Conservation (phyloP, 148 eudicot species). For the Camellia sinensis region DNA sequence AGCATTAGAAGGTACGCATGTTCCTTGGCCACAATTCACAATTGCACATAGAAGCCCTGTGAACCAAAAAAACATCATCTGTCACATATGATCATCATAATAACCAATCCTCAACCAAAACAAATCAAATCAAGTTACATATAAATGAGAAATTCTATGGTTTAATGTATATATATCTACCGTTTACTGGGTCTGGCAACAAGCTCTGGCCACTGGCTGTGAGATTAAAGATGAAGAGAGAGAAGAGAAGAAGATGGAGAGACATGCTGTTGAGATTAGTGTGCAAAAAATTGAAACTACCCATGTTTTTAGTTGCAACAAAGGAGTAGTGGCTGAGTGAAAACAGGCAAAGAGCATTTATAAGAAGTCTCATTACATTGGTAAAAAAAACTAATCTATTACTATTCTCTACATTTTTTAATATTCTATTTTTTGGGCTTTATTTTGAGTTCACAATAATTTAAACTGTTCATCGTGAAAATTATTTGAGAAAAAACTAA, state of each 20-base stretch:
- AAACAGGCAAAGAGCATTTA: neutral
- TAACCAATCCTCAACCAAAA: neutral
- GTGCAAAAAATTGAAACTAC: neutral
- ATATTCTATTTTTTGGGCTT: no score
- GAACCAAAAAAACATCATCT: neutral
- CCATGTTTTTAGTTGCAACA: neutral
- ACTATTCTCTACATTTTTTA: no score
- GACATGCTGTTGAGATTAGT: neutral
- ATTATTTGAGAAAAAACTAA: no score
- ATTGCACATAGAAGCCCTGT: neutral
- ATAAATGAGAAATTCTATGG: neutral
- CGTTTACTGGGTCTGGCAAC: neutral
- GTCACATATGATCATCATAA: no score
- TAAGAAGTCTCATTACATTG: neutral
- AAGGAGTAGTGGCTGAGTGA: neutral
- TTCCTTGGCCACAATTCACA: slow-evolving; percentile 20
- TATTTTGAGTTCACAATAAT: no score
- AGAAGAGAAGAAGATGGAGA: neutral
- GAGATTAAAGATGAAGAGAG: neutral
- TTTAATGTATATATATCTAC: neutral
- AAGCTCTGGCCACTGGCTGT: neutral
- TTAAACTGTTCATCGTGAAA: no score
- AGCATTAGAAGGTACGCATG: slow-evolving; percentile 11
- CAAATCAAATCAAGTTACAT: neutral
- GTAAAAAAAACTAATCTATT: neutral